These are phyloP conservation scores for Aspergillus cavernicola DNA, from an alignment of 495 filamentous ascomycete species.

Conservation along the genomic window DNA sequence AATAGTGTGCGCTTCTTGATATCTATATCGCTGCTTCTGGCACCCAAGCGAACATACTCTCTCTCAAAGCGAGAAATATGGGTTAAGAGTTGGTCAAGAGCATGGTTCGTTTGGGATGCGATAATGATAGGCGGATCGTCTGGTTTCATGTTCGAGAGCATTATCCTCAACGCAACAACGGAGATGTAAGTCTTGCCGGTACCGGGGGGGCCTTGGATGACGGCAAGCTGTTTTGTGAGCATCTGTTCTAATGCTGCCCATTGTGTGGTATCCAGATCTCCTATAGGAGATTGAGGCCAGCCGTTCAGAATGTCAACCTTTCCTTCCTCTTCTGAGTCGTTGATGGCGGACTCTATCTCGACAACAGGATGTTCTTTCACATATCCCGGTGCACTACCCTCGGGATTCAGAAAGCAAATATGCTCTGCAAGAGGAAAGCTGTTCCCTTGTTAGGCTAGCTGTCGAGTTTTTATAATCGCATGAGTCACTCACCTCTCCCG, in stretches of 20 bases:
- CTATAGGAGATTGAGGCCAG: conserved; percentile 47
- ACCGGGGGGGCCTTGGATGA: conserved; percentile 88
- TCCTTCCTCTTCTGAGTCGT: conserved; percentile 13
- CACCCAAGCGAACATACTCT: conserved; percentile 75
- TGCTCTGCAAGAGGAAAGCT: conserved; percentile 63
- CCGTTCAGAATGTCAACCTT: conserved; percentile 44
- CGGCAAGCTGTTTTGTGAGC: conserved; percentile 66
- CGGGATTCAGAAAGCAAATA: conserved; percentile 49
- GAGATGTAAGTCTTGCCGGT: conserved; percentile 87
- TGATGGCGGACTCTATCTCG: conserved; percentile 42
- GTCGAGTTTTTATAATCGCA: conserved; percentile 12
- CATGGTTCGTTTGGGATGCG: conserved; percentile 89
- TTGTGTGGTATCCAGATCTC: conserved; percentile 66
- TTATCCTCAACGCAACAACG: conserved; percentile 61
- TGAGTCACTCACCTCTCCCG: conserved; percentile 50
- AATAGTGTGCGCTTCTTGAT: conserved; percentile 66
- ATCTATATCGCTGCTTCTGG: conserved; percentile 61
- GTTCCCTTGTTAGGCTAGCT: conserved; percentile 4
- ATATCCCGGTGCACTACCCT: conserved; percentile 48
- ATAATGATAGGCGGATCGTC: conserved; percentile 71
- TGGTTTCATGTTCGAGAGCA: conserved; percentile 58
- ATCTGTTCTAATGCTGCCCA: conserved; percentile 64
- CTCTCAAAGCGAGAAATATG: conserved; percentile 62
- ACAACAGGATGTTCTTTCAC: conserved; percentile 40
- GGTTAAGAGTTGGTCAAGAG: conserved; percentile 77